Percentiles rank a stretch among this genome's conserved stretches.
Evolutionary conservation across 192 early-diverging fungal species (phyloP).

Genomic region (Umbelopsis sp.): DNA sequence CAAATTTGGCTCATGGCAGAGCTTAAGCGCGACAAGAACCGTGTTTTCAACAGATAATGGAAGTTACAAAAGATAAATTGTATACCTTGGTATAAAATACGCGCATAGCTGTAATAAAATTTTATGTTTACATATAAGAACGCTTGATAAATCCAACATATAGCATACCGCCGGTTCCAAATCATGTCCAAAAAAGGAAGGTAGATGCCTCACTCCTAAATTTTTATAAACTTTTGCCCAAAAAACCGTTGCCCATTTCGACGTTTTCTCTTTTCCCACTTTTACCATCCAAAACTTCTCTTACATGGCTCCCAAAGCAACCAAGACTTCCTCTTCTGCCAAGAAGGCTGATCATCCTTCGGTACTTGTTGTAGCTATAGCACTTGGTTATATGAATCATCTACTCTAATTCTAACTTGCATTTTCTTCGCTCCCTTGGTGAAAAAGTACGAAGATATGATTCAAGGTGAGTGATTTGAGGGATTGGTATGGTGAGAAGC

Average conservation of each 20-base stretch:
- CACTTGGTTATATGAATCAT: background rate
- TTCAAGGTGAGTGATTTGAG: slow-evolving; percentile 25
- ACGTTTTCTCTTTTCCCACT: background rate
- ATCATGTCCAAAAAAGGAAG: slow-evolving; percentile 2
- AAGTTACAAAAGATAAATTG: background rate
- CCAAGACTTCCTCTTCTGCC: slow-evolving; percentile 22
- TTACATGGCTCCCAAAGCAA: slow-evolving; percentile 20
- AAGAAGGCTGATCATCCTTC: slow-evolving; percentile 41
- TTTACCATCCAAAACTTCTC: background rate
- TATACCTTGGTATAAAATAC: background rate
- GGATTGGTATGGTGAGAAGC: background rate
- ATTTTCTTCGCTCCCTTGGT: slow-evolving; percentile 4
- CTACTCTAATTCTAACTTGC: slow-evolving; percentile 1
- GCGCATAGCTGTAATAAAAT: slow-evolving; percentile 4
- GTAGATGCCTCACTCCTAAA: background rate
- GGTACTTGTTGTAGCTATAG: slow-evolving; percentile 15
- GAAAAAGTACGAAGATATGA: slow-evolving; percentile 41
- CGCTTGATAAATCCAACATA: background rate
- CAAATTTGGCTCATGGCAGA: background rate
- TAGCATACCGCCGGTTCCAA: background rate
- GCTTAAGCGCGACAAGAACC: slow-evolving; percentile 19
- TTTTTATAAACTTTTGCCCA: slow-evolving; percentile 18
- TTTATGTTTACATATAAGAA: background rate
- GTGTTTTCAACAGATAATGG: background rate
- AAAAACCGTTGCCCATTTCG: background rate